Base-by-base conservation (phyloP, 805 yeast genomes). In the Hanseniaspora mollemarum region DNA sequence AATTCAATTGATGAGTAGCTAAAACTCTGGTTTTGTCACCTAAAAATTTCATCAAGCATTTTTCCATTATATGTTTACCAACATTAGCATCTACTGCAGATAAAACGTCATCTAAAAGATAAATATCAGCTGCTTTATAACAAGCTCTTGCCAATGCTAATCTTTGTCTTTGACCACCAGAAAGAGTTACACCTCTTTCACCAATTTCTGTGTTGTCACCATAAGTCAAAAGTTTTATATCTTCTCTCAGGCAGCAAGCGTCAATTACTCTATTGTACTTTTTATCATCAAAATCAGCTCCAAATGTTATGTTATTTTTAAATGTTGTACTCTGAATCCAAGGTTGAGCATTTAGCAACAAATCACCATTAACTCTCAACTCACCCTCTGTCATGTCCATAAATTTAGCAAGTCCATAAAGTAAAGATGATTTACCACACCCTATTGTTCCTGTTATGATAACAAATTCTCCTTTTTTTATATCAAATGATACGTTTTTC, bases 41-140 rank as follows among this genome's bases (percentile, higher is more conserved):
- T 54, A 83, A 59, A 40, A 73, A 55, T 0, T 78, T 83, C 53
- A 71, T 49, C 44, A 83, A 59, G 60, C 88, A 83, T 24, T 71
- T 61, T 39, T 74, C 70, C 68, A 81, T 73, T 45, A 81, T 80
- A 58, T 79, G 83, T 54, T 74, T 72, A 4, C 86, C 87, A 43
- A 81, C 88, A 56, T 79, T 77, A 33, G 85, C 84, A 62, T 81
- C 87, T n/a, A 81, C 87, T 3, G 88, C 87, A 61, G 81, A 74
- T 42, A 81, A 69, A 18, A 81, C 83, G 59, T 81, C 88, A 60
- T 81, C 88, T 46, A 81, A 61, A 49, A 81, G 60, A 43, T 79
- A 68, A 12, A 80, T 77, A 56, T 80, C 81, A 12, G 71, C 71
- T 29, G 75, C 68, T 7, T 76, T 73, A 58, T 81, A 81, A 2